Conservation (phyloP, 2,329 filamentous ascomycete genomes). For the Epichloe bromicola region DNA sequence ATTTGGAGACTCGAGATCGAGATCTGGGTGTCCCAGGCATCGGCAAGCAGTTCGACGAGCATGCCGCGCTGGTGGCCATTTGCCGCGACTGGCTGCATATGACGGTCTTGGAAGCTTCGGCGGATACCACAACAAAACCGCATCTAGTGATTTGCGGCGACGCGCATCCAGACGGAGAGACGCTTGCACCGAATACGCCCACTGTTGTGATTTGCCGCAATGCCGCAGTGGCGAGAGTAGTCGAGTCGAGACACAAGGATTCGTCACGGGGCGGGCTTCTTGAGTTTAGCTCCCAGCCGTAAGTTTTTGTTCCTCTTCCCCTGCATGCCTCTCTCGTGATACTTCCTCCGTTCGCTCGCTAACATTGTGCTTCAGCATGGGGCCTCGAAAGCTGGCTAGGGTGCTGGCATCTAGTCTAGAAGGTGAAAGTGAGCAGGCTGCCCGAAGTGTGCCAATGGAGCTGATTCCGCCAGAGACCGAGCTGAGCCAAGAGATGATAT, state of each 20-base stretch:
- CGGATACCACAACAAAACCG: conserved; percentile 7
- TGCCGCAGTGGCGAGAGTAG: conserved; percentile 14
- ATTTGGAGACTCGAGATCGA: not conserved
- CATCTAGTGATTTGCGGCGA: conserved; percentile 15
- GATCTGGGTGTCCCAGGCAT: not conserved
- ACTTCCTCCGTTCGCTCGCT: not conserved
- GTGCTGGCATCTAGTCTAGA: not conserved
- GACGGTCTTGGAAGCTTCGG: conserved; percentile 12
- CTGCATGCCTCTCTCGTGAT: not conserved
- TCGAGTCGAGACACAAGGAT: not conserved
- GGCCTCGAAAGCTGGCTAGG: conserved; percentile 21
- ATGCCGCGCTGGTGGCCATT: conserved; percentile 9
- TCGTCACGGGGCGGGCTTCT: conserved; percentile 8
- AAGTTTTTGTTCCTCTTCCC: conserved; percentile 8
- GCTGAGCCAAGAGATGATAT: not conserved
- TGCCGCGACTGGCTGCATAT: conserved; percentile 22
- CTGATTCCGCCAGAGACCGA: not conserved
- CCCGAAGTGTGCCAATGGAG: not conserved
- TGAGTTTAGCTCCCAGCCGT: conserved; percentile 27
- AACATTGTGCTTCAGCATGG: conserved; percentile 13
- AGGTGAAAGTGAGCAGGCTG: not conserved
- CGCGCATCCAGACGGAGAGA: not conserved
- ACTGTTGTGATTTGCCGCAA: conserved; percentile 22
- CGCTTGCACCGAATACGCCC: conserved; percentile 6
- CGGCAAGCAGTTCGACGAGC: not conserved